Evolutionary conservation across 2,329 filamentous ascomycete genomes (phyloP), one percentile per base, ranked within the genome.

Genomic region (Zasmidium cellare): DNA sequence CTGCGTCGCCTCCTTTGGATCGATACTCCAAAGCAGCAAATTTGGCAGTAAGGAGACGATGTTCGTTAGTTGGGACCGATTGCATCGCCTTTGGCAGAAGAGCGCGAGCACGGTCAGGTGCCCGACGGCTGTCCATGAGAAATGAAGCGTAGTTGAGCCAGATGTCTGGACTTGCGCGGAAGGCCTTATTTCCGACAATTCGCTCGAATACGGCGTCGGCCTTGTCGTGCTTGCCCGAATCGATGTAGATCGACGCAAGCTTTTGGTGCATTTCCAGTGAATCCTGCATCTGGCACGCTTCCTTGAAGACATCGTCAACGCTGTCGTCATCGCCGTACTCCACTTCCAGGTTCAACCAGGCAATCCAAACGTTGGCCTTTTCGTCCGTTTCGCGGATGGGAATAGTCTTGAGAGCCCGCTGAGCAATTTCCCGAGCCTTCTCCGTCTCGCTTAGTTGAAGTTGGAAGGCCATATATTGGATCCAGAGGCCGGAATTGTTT

Each of bases 401-500:
- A 78, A 99, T 97, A 16, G 89, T 96, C 71, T 88, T 87, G 63
- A 97, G 84, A 18, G 94, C 94, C 60, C 94, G 89, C 76, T 97
- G 90, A 1, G 91, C 92, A 58, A 97, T 88, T 64, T 93, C 89
- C 50, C 93, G 87, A 12, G 94, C 92, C 75, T 92, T 94, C 60
- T 88, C 86, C 19, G 96, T 82, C 76, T 99, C 94, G 71, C 91
- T 91, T 53, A 96, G 84, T 71, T 96, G 89, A 74, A 97, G 87
- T 76, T 97, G 91, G 83, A 96, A 96, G n/a, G 92, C 92, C 91
- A 99, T 97, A 78, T 99, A 99, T 65, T 91, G 85, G 55, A 97
- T 90, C 94, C 94, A 99, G 24, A 97, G 83, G 61, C 88, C 82
- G 0, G 93, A 96, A n/a, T 90, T 93, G 76, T 97, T 92, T 2